These are phyloP conservation scores for Calophaca sinica DNA, from an alignment of 306 rosid species.

Conservation along the genomic window DNA sequence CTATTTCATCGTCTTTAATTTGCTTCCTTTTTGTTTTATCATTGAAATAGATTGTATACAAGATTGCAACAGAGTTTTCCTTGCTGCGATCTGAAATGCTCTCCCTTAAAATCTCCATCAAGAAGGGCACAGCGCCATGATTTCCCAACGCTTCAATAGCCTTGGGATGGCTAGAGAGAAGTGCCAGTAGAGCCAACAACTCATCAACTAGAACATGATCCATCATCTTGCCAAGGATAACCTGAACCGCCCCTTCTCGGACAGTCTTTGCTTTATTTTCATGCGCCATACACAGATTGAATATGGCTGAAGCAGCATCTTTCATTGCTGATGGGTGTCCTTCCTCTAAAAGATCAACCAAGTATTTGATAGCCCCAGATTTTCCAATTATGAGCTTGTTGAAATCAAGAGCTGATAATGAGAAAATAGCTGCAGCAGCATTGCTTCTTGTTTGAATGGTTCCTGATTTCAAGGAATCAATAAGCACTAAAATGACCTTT, in stretches of 20 bases:
- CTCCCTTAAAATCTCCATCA: constrained; percentile 59
- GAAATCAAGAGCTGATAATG: constrained; percentile 64
- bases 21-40: constrained; percentile 65
- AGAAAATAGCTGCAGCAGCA: constrained; percentile 86
- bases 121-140: constrained; percentile 59
- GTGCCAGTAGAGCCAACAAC: constrained; percentile 66
- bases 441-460: constrained; percentile 71
- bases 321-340: constrained; percentile 63
- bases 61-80: constrained; percentile 72
- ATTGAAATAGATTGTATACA: constrained; percentile 54
- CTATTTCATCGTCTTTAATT: constrained; percentile 68
- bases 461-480: constrained; percentile 67
- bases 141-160: constrained; percentile 70
- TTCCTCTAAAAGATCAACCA: constrained; percentile 72
- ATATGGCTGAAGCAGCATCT: constrained; percentile 76
- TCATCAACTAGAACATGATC: constrained; percentile 63
- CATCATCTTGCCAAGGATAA: constrained; percentile 61
- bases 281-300: constrained; percentile 59
- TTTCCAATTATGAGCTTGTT: constrained; percentile 69
- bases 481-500: constrained; percentile 57
- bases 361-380: constrained; percentile 62
- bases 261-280: constrained; percentile 72
- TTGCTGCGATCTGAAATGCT: constrained; percentile 57
- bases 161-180: constrained; percentile 62
- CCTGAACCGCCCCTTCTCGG: constrained; percentile 60